These are phyloP conservation scores for Mucor mucedo DNA, from an alignment of 371 early-diverging fungal genomes.

Conservation along the genomic window DNA sequence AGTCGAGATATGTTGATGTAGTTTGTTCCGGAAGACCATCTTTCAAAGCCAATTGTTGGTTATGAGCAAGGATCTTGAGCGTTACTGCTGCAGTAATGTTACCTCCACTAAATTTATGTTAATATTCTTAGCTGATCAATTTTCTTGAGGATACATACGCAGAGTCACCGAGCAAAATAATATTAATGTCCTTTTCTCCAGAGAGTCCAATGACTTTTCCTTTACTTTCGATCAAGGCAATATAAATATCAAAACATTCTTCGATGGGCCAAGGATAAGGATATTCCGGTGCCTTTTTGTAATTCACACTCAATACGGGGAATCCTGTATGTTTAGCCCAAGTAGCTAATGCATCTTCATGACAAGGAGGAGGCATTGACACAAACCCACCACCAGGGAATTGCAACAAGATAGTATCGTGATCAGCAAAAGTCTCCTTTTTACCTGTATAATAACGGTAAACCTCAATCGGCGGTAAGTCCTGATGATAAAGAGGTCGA, in stretches of 20 bases:
- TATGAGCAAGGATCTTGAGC: constrained; percentile 69
- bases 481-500: constrained; percentile 33
- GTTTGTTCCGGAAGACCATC: background rate
- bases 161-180: constrained; percentile 91
- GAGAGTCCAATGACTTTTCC: constrained; percentile 71
- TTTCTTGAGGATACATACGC: constrained; percentile 66
- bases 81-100: constrained; percentile 75
- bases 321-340: constrained; percentile 73
- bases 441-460: constrained; percentile 58
- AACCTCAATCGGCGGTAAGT: constrained; percentile 53
- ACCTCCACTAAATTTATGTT: constrained; percentile 65
- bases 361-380: constrained; percentile 80
- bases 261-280: constrained; percentile 93
- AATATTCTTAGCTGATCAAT: background rate
- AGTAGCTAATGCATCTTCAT: constrained; percentile 70
- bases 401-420: constrained; percentile 69
- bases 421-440: constrained; percentile 40
- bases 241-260: constrained; percentile 93
- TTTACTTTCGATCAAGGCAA: constrained; percentile 63
- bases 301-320: constrained; percentile 85
- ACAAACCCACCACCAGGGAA: constrained; percentile 91
- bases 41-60: constrained; percentile 48
- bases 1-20: background rate
- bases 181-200: constrained; percentile 58
- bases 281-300: constrained; percentile 94